These are phyloP conservation scores for Verticillium nubilum DNA, from an alignment of 2,329 filamentous ascomycete genomes.

Conservation along the genomic window DNA sequence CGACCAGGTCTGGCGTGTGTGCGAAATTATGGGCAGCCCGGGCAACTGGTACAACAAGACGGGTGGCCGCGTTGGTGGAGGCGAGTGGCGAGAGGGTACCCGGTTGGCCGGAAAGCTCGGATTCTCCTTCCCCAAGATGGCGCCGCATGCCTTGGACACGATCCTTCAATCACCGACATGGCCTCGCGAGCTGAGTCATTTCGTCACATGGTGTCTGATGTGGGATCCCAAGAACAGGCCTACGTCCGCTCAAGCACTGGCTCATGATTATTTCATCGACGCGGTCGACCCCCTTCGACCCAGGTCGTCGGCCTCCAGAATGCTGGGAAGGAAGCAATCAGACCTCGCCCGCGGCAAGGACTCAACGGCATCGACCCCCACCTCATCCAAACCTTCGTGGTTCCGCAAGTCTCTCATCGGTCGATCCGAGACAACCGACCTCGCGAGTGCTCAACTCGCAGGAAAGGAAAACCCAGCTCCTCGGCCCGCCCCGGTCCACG, in stretches of 20 bases:
- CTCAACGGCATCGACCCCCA: conserved; percentile 42
- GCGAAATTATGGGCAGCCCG: conserved; percentile 98
- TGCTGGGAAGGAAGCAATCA: conserved; percentile 86
- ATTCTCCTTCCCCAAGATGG: conserved; percentile 99
- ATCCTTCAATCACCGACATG: conserved; percentile 88
- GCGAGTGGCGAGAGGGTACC: conserved; percentile 95
- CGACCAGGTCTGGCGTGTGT: conserved; percentile 97
- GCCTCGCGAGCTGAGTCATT: conserved; percentile 81
- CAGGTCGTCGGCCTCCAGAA: conserved; percentile 81
- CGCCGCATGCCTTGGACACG: conserved; percentile 91
- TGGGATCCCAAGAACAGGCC: conserved; percentile 94
- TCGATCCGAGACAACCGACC: conserved; percentile 63
- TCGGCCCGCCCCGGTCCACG: conserved; percentile 38
- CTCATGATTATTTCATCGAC: conserved; percentile 91
- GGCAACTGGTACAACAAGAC: conserved; percentile 97
- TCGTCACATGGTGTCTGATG: conserved; percentile 98
- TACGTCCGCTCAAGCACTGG: conserved; percentile 88
- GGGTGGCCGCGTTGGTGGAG: conserved; percentile 80
- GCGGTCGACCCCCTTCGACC: conserved; percentile 87
- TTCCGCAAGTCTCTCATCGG: conserved; percentile 92
- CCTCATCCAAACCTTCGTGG: conserved; percentile 86
- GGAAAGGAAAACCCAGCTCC: conserved; percentile 41
- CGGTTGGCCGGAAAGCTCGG: conserved; percentile 90
- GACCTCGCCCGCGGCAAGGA: conserved; percentile 70
- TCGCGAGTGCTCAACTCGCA: conserved; percentile 40